Evolutionary conservation across 2,329 filamentous ascomycete species (phyloP), one percentile per base, ranked within the genome.

Genomic region (Aquanectria penicillioides): DNA sequence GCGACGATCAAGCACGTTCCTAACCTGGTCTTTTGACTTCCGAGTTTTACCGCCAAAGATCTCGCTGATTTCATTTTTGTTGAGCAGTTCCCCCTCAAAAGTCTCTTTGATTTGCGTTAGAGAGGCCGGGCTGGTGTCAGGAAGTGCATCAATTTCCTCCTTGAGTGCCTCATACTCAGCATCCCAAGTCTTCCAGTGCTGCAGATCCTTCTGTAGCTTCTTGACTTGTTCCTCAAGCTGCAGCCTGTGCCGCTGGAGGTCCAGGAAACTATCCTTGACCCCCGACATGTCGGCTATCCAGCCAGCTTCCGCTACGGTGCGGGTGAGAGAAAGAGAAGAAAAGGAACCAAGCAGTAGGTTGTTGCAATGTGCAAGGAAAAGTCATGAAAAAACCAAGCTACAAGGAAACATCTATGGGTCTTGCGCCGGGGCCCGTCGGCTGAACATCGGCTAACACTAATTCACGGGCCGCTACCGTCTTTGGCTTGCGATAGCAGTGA

Each of bases 161-260:
- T 91, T 93, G 61, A 98, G 83, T 20, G 89, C 87, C 72, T 97
- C 92, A 75, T 98, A 98, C 74, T 98, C 94, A 43, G 91, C 87
- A 73, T 97, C 94, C 86, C 92, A 96, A 52, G 89, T 89, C 64
- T 92, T 90, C 94, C 94, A 99, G 78, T 97, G 90, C 62, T 88
- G 87, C 50, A 98, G 83, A 6, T 91, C 89, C 69, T 90, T 87
- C 53, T 86, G 86, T 17, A 98, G 84, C 73, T 92, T 69, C 23
- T 65, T 62, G 41, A 97, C 84, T 64, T 89, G 93, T 31, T 87
- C 84, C 74, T 97, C 92, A 7, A 98, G 87, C 60, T 88, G 83
- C 65, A 85, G 80, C 13, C 92, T 86, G 71, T 94, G 91, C 61
- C 85, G 85, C 74, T 97, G 93, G 36, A 97, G 83, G 69, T 89